phyloP scores from a whole-genome alignment of 1,284 basidiomycete genomes.

The Singerocomus inundabilis region DNA sequence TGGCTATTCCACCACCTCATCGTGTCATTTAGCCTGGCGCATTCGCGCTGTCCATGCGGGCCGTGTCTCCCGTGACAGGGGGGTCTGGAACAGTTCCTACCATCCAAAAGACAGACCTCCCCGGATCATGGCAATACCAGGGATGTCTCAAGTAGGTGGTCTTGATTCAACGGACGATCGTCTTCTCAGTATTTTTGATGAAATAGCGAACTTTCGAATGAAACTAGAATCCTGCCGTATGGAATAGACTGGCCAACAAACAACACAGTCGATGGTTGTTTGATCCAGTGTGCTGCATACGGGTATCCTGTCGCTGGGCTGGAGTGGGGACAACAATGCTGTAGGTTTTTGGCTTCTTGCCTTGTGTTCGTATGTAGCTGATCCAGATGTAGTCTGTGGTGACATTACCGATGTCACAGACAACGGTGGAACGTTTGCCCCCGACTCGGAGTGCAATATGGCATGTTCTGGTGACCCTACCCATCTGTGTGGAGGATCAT shows the following conservation, averaged over 20 bases:
- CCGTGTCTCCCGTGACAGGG: neutral
- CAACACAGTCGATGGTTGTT: slow-evolving; percentile 59
- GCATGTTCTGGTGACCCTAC: slow-evolving; percentile 67
- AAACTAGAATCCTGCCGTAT: slow-evolving; percentile 53
- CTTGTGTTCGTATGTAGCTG: neutral
- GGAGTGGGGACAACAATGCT: slow-evolving; percentile 63
- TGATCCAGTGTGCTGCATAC: slow-evolving; percentile 61
- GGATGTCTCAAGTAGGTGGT: slow-evolving; percentile 62
- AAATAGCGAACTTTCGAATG: slow-evolving; percentile 35
- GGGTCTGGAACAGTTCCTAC: too few species aligned
- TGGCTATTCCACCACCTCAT: slow-evolving; percentile 2
- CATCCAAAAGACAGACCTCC: slow-evolving; percentile 52
- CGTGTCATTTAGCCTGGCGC: slow-evolving; percentile 4
- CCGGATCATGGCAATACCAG: slow-evolving; percentile 60
- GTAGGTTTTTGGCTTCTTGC: slow-evolving; percentile 39
- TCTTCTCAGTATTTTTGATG: neutral
- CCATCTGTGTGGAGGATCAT: slow-evolving; percentile 60
- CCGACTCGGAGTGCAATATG: slow-evolving; percentile 52
- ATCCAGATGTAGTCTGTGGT: slow-evolving; percentile 54
- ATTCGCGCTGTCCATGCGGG: slow-evolving; percentile 1
- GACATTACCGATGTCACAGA: slow-evolving; percentile 52
- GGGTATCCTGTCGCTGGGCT: slow-evolving; percentile 66
- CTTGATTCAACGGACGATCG: neutral
- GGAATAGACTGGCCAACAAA: slow-evolving; percentile 58
- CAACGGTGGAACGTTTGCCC: slow-evolving; percentile 42